Conservation (phyloP, 2,329 filamentous ascomycete genomes). For the Cadophora sp. region DNA sequence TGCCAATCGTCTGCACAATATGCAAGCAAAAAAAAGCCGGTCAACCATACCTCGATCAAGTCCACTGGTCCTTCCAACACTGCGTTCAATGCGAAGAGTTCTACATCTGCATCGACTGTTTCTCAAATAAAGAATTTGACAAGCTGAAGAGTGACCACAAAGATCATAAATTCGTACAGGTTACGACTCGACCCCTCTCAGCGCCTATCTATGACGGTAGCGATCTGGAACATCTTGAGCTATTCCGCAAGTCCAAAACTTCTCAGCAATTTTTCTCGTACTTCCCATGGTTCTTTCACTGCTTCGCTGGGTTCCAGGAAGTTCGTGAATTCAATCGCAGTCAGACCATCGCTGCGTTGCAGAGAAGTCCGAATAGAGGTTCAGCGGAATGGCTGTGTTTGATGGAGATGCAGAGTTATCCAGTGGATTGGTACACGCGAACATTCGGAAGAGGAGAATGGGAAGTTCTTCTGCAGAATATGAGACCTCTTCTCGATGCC, state of each 20-base stretch:
- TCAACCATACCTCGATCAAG: conserved; percentile 3
- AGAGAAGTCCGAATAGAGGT: neutral
- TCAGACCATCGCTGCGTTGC: conserved; percentile 2
- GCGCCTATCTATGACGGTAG: neutral
- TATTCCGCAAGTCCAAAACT: conserved; percentile 4
- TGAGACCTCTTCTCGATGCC: neutral
- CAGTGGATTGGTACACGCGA: conserved; percentile 1
- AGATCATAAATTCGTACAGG: conserved; percentile 7
- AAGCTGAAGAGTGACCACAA: conserved; percentile 2
- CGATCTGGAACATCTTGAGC: neutral
- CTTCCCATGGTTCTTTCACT: conserved; percentile 12
- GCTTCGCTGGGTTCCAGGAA: neutral
- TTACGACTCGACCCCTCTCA: neutral
- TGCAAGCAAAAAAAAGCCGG: neutral
- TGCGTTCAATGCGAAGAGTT: conserved; percentile 1
- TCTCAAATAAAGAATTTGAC: neutral
- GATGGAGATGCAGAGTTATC: conserved; percentile 9
- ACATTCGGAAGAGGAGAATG: conserved; percentile 6
- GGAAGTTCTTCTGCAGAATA: neutral
- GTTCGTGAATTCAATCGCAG: conserved; percentile 1
- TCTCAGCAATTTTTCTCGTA: conserved; percentile 5
- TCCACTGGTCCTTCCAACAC: conserved; percentile 3
- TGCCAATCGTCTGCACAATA: conserved; percentile 10
- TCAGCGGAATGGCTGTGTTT: neutral
- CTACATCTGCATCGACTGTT: conserved; percentile 5